Base-by-base conservation (phyloP, 495 filamentous ascomycete genomes). In the Cudoniella acicularis region DNA sequence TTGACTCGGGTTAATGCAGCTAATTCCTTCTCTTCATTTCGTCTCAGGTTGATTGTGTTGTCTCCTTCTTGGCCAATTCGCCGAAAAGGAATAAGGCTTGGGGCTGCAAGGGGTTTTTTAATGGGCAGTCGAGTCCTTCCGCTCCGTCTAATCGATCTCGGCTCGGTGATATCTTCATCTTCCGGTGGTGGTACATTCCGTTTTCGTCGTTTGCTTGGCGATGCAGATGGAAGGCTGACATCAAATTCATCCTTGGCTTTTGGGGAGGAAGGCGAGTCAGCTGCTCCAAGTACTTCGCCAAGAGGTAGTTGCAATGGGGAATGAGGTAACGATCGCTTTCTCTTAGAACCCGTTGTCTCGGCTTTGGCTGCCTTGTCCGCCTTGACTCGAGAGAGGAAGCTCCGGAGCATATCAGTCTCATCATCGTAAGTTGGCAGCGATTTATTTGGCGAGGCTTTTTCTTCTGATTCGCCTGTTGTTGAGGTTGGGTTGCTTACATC, bases 1-100 rank as follows among this genome's bases (percentile, higher is more conserved):
- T 84, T 84, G 48, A 64, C 62, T 9, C 73, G 55, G 0, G 80
- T 83, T 16, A 79, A 47, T 17, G 74, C 64, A 3, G 73, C 75
- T 11, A 82, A 62, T 50, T 80, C 77, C 62, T 81, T 80, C 27
- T 80, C 79, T 45, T 81, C 78, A 49, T 64, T 64, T 48, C 55
- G 42, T 70, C 52, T 69, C 66, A 67, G 66, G 62, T 46, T 74
- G 60, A 56, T 70, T 64, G 59, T 66, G n/a, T 53, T 64, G 36
- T 65, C 63, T 27, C 42, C 63, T 57, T 69, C 63, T 54, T 62
- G 60, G 21, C 64, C 66, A 1, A 66, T 43, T 53, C 66, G 45
- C 24, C 67, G 64, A 25, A 69, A 52, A 8, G 67, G 61, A 45
- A 67, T 69, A 25, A 63, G 60, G 43, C 61, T 66, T 2, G 66